phyloP scores from a whole-genome alignment of 78 protist species.

The Dictyostelium firmibasis region DNA sequence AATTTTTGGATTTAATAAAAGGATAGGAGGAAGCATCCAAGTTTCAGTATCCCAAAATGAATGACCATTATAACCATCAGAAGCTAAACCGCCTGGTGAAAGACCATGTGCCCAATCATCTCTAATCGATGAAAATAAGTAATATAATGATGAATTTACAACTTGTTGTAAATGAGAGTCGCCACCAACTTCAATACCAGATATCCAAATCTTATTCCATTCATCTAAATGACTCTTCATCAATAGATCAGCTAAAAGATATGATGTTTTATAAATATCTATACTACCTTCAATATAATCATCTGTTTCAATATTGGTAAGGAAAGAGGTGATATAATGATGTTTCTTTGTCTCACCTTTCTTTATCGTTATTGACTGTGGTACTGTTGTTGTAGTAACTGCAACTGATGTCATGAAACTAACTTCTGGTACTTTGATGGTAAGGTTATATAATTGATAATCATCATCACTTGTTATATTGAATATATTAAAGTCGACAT shows the following conservation, averaged over 20 bases:
- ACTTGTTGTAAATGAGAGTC: conserved; percentile 24
- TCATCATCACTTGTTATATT: not conserved
- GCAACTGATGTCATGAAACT: not conserved
- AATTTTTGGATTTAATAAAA: conserved; percentile 3
- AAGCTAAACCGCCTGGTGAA: conserved; percentile 57
- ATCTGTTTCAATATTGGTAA: conserved; percentile 1
- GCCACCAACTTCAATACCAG: conserved; percentile 68
- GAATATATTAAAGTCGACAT: not conserved
- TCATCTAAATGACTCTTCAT: not conserved
- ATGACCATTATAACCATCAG: conserved; percentile 75
- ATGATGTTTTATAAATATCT: not conserved
- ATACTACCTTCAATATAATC: not conserved
- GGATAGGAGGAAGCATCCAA: conserved; percentile 34
- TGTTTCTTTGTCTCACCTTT: not conserved
- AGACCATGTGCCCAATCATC: conserved; percentile 57
- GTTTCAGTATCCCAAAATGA: conserved; percentile 78
- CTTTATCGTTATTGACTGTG: not conserved
- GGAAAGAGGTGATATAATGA: not conserved
- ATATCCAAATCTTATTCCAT: conserved; percentile 47
- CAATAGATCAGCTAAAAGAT: not conserved
- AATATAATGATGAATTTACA: conserved; percentile 60
- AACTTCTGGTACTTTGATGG: conserved; percentile 25
- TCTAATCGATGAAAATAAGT: conserved; percentile 47
- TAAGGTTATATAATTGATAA: not conserved
- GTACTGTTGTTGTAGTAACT: not conserved